Percentiles rank a stretch among this genome's conserved stretches.
phyloP scores from a whole-genome alignment of 2,329 filamentous ascomycete genomes.

The Cyphellophora attinorum region DNA sequence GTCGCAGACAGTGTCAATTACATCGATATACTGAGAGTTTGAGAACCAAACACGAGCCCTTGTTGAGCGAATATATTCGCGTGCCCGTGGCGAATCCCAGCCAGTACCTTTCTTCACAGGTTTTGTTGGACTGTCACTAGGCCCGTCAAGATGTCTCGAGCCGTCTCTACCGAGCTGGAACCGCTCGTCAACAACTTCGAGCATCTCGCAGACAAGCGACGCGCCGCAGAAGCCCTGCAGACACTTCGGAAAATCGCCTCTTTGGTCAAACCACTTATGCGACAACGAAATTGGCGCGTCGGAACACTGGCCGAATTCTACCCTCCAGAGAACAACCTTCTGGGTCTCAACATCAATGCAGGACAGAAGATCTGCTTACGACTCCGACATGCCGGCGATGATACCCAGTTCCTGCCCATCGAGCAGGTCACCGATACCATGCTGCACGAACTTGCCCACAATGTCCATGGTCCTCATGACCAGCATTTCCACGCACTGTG shows the following conservation, averaged over 20 bases:
- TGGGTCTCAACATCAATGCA: constrained; percentile 71
- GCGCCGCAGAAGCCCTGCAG: constrained; percentile 43
- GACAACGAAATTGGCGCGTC: constrained; percentile 72
- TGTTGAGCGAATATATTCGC: too few species aligned
- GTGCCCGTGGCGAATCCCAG: too few species aligned
- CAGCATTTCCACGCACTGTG: constrained; percentile 73
- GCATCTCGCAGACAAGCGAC: constrained; percentile 39
- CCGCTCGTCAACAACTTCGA: constrained; percentile 41
- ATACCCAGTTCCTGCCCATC: constrained; percentile 65
- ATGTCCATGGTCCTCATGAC: constrained; percentile 73
- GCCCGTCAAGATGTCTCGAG: constrained; percentile 8
- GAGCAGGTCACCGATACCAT: constrained; percentile 82
- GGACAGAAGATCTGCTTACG: constrained; percentile 75
- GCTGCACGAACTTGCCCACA: constrained; percentile 90
- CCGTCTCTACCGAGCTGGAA: constrained; percentile 29
- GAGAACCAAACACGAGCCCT: too few species aligned
- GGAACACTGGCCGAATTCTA: constrained; percentile 75
- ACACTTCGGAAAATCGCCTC: constrained; percentile 74
- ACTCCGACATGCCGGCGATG: constrained; percentile 65
- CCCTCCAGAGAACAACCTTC: constrained; percentile 60
- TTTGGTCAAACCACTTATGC: constrained; percentile 90
- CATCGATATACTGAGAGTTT: too few species aligned
- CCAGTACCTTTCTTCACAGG: too few species aligned
- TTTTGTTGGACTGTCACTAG: background rate
- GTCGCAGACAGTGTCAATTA: too few species aligned